These are phyloP conservation scores for Candida stauntonica DNA, from an alignment of 805 yeast genomes.

Conservation along the genomic window DNA sequence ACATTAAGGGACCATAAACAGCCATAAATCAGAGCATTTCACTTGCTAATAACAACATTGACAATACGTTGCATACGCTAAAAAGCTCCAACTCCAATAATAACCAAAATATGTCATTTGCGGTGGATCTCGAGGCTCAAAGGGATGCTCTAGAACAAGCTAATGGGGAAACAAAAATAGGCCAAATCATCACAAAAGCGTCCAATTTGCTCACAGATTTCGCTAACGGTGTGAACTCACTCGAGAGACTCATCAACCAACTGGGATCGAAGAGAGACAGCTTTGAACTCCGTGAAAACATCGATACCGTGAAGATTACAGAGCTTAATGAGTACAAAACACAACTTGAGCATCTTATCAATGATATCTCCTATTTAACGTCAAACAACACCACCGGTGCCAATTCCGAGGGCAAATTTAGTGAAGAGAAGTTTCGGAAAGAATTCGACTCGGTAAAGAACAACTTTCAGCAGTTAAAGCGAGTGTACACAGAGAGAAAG, in stretches of 20 bases:
- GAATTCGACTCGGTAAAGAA: slow-evolving; percentile 53
- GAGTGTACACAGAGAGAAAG: slow-evolving; percentile 47
- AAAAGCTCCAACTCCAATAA: no score
- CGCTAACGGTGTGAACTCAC: slow-evolving; percentile 44
- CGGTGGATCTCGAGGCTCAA: slow-evolving; percentile 30
- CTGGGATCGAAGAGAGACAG: slow-evolving; percentile 46
- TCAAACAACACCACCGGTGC: slow-evolving; percentile 12
- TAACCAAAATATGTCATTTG: slow-evolving; percentile 30
- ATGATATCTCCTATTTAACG: slow-evolving; percentile 23
- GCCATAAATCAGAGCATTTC: no score
- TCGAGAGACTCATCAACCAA: slow-evolving; percentile 45
- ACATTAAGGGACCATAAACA: no score
- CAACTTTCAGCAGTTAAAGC: slow-evolving; percentile 38
- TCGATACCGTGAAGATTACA: slow-evolving; percentile 23
- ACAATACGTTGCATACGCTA: no score
- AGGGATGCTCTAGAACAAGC: neutral
- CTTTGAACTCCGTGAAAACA: slow-evolving; percentile 30
- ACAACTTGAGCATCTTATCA: slow-evolving; percentile 31
- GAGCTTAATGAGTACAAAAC: slow-evolving; percentile 26
- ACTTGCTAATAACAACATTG: no score
- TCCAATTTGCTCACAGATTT: slow-evolving; percentile 34
- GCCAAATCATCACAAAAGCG: slow-evolving; percentile 23
- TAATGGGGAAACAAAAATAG: slow-evolving; percentile 16
- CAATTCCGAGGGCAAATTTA: slow-evolving; percentile 23
- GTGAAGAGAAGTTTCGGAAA: slow-evolving; percentile 40